A percentile compares a stretch with the other conserved stretches of the same genome.
These are phyloP conservation scores for Drechslerella dactyloides DNA, from an alignment of 2,329 filamentous ascomycete genomes.

Conservation along the genomic window DNA sequence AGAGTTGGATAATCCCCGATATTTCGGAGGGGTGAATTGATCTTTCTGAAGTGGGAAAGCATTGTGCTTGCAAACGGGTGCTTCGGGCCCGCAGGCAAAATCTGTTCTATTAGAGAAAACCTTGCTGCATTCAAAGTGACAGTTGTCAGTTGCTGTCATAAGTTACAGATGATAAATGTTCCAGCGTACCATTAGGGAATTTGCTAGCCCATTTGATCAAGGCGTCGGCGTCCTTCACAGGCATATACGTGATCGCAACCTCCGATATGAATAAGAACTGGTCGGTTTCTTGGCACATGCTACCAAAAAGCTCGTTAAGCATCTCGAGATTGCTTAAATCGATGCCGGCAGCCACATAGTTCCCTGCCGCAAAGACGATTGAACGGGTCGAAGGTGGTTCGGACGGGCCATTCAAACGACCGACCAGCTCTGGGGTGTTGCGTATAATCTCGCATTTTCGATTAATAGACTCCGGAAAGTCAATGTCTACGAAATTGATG, in stretches of 20 bases:
- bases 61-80: slow-evolving; percentile 89
- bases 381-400: slow-evolving; percentile 58
- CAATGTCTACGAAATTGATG: slow-evolving; percentile 86
- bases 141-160: neutral
- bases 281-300: slow-evolving; percentile 63
- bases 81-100: slow-evolving; percentile 75
- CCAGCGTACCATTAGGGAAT: slow-evolving; percentile 69
- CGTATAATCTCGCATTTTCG: slow-evolving; percentile 74
- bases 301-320: slow-evolving; percentile 67
- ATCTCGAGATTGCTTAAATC: slow-evolving; percentile 73
- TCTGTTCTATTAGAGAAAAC: slow-evolving; percentile 87
- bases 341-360: slow-evolving; percentile 80
- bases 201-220: slow-evolving; percentile 79
- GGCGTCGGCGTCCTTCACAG: slow-evolving; percentile 60
- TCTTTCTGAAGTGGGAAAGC: slow-evolving; percentile 80
- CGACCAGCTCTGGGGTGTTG: slow-evolving; percentile 67
- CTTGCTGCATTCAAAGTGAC: slow-evolving; percentile 68
- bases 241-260: slow-evolving; percentile 72
- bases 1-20: slow-evolving; percentile 73
- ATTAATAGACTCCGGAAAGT: slow-evolving; percentile 79
- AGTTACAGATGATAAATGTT: neutral
- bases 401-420: slow-evolving; percentile 61
- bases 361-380: slow-evolving; percentile 69
- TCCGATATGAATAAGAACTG: slow-evolving; percentile 82
- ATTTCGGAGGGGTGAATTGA: slow-evolving; percentile 78